These are phyloP conservation scores for Vicia faba DNA, from an alignment of 306 rosid genomes.

Conservation along the genomic window DNA sequence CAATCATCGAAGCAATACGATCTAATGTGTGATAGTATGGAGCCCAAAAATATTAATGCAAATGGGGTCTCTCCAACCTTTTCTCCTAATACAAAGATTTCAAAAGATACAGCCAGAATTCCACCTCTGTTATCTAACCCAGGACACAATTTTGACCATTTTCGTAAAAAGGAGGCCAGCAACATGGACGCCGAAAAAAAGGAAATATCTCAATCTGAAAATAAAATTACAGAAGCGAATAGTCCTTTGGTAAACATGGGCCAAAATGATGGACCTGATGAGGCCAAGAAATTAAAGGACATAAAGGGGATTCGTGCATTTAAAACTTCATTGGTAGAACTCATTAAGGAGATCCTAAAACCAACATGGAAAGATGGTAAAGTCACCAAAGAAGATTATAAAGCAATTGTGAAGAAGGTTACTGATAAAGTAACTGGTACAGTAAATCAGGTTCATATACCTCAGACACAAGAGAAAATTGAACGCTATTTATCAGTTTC, in stretches of 20 bases:
- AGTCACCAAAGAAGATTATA: constrained; percentile 82
- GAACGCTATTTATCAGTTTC: constrained; percentile 77
- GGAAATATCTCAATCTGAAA: constrained; percentile 46
- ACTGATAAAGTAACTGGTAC: constrained; percentile 84
- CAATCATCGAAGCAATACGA: constrained; percentile 52
- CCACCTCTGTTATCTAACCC: constrained; percentile 45
- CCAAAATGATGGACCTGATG: constrained; percentile 59
- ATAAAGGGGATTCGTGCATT: constrained; percentile 75
- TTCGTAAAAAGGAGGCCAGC: constrained; percentile 43
- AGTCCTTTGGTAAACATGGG: constrained; percentile 51
- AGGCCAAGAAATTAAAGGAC: constrained; percentile 76
- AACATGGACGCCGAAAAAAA: constrained; percentile 43
- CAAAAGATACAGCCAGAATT: constrained; percentile 42
- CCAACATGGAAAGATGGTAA: constrained; percentile 95
- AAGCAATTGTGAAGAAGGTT: constrained; percentile 89
- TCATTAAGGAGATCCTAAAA: constrained; percentile 85
- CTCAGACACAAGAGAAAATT: constrained; percentile 90
- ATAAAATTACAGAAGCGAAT: constrained; percentile 58
- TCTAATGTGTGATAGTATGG: constrained; percentile 52
- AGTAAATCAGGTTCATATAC: constrained; percentile 64
- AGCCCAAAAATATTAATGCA: constrained; percentile 50
- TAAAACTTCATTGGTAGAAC: constrained; percentile 84
- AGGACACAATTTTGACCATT: constrained; percentile 40
- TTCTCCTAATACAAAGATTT: constrained; percentile 42
- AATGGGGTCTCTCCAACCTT: constrained; percentile 37